Evolutionary conservation across 768 basidiomycete species (phyloP).

Genomic region (Baorangia bicolor): DNA sequence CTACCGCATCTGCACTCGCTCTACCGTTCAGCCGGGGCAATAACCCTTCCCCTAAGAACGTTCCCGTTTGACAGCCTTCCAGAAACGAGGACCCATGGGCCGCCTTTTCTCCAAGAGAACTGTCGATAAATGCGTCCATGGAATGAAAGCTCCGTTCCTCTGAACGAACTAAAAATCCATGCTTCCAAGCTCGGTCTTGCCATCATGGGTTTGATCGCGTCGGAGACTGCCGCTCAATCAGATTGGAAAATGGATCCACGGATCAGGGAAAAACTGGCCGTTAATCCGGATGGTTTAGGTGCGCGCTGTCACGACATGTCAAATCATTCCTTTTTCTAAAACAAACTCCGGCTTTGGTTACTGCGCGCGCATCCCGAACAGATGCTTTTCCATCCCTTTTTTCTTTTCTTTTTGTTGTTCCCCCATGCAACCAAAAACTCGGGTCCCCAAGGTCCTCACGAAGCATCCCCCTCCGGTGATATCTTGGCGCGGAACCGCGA

Average conservation of each 20-base stretch:
- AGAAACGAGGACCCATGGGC: slow-evolving; percentile 3
- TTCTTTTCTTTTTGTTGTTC: not conserved
- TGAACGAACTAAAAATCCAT: not conserved
- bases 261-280: slow-evolving; percentile 20
- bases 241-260: slow-evolving; percentile 15
- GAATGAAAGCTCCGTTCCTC: slow-evolving; percentile 5
- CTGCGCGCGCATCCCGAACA: slow-evolving; percentile 3
- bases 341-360: not conserved
- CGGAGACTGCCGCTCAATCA: slow-evolving; percentile 20
- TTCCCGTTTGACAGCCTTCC: slow-evolving; percentile 12
- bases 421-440: not conserved
- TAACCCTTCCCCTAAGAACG: slow-evolving; percentile 6
- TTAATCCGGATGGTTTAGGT: slow-evolving; percentile 8
- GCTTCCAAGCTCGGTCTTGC: slow-evolving; percentile 10
- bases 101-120: slow-evolving; percentile 21
- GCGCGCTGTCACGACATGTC: slow-evolving; percentile 6
- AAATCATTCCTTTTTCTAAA: slow-evolving; percentile 4
- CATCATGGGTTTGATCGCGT: not conserved
- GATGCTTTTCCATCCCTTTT: not conserved
- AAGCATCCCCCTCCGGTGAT: not conserved
- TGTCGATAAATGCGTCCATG: not conserved
- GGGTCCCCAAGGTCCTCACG: slow-evolving; percentile 3
- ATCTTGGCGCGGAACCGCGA: slow-evolving; percentile 14
- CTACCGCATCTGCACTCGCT: not conserved
- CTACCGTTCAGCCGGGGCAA: slow-evolving; percentile 10